Base-by-base conservation (phyloP, 225 moss, liverwort and hornwort genomes). In the Pleurozium schreberi region DNA sequence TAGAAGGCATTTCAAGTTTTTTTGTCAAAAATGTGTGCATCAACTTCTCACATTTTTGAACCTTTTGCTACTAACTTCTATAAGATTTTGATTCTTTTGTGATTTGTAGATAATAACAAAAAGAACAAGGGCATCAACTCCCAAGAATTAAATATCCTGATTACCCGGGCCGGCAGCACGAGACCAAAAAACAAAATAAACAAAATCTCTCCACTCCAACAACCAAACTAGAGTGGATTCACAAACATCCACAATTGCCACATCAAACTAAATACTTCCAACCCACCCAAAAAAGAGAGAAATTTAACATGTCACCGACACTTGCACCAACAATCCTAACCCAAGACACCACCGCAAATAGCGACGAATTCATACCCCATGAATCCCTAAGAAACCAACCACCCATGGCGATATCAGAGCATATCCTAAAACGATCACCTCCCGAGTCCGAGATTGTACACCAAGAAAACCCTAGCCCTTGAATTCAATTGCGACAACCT, bases 381-480 rank as follows among this genome's bases (percentile, higher is more conserved):
- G 82, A 30, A 92, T 90, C 90, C 92, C 92, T 90, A 92, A 88
- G 86, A 17, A 33, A n/a, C 68, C 85, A 34, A 59, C 66, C 83
- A 84, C 50, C 16, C 77, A 76, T 53, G 17, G 43, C 49, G 18
- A 52, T 68, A 15, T 20, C 11, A 19, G 12, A 26, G 45, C 68
- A 76, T 80, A 71, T 84, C 87, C 91, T 91, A 91, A 69, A 34
- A 45, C 43, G 36, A 25, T 34, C 65, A 19, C 65, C 25, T 38
- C 65, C 75, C 7, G 7, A 88, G 18, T 62, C 61, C 86, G 52
- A 69, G 80, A 89, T 87, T 71, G 64, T 78, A 63, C 76, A 77
- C 53, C 79, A 75, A 64, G 69, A 79, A 76, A 89, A 64, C 85
- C 47, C 88, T 91, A 60, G 83, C 82, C 60, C 76, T 45, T 67